Base-by-base conservation (phyloP, 1,284 basidiomycete species). In the Cystobasidium slooffiae region DNA sequence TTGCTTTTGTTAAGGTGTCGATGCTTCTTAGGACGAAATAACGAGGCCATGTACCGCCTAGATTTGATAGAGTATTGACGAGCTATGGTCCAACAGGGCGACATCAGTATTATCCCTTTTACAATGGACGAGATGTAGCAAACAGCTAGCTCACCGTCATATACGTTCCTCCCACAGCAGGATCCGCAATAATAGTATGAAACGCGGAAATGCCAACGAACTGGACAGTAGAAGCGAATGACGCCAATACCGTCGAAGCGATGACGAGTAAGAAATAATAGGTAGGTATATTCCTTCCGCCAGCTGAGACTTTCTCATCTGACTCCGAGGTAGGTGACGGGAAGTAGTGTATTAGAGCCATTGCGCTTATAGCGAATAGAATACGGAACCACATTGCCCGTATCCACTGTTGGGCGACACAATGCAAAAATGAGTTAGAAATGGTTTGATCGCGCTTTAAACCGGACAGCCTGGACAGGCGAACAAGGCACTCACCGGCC, bases 121-220 rank as follows among this genome's bases (percentile, higher is more conserved):
- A 22, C 58, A 37, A 18, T 52, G 31, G 7, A 39, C 12, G 10
- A n/a, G 6, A 5, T 1, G 37, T 24, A 1, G 43, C 0, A 44
- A 14, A 63, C 61, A 39, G n/a, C n/a, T 6, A 12, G 80, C 89
- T 82, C 81, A 93, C 93, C 16, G 94, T 97, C 94, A 97, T 97
- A 82, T 97, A 97, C 0, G 95, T 97, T 62, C 94, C 97, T 41
- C 97, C 97, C 76, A 99, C 98, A 16, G 97, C 81, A 0, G 97
- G 97, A 81, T 99, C 97, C 0, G 97, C 94, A 66, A 99, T 91
- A 75, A 93, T 90, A 1, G 95, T 98, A 81, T 99, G 96, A 87
- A 98, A 99, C 3, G 97, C 96, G 9, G 94, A 93, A 78, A 99
- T 95, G 18, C 96, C 95, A 22, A 98, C 96, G 80, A 99, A 99